Evolutionary conservation across 176 grass and related monocot species (phyloP), one percentile per base, ranked within the genome.

Genomic region (Alloteropsis semialata): DNA sequence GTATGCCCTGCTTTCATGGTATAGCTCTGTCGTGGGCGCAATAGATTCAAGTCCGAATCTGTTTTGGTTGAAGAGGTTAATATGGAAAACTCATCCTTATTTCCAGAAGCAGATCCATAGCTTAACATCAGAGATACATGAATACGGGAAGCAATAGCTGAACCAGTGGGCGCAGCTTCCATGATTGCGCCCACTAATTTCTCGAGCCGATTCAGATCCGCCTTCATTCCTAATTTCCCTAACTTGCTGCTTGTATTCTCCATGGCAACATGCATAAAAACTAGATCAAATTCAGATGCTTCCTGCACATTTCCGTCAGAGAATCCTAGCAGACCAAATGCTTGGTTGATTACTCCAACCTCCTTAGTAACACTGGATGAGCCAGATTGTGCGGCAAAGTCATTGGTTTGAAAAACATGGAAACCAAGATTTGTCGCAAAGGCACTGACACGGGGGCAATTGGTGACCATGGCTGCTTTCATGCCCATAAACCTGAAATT

Each of bases 1-100:
- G 79, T 64, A 39, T 83, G 89, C 66, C 96, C 96, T 50, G 84
- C 85, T 88, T 92, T 98, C 93, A 98, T 87, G 33, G 85, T 92
- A 77, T 90, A 96, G 90, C 96, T 98, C 85, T 98, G 96, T 65
- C 76, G 75, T 65, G 96, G 96, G 10, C 85, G 85, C 78, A 93
- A 72, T 22, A 95, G 65, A 72, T 65, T 80, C 81, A 96, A 84
- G 79, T 98, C 93, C 33, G 96, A 98, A 71, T 83, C 85, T 85
- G 73, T 82, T 16, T 87, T 72, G 3, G 53, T 66, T 42, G 75
- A 76, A 43, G 85, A 72, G 77, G 78, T 85, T 10, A 24, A 36
- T 53, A 90, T 79, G 12, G 85, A 82, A n/a, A 44, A 79, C 27
- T 70, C 60, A 28, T 88, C 74, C 54, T 92, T 80, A 30, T 76